Evolutionary conservation across 2,329 filamentous ascomycete species (phyloP).

Genomic region (Zopfia rhizophila): DNA sequence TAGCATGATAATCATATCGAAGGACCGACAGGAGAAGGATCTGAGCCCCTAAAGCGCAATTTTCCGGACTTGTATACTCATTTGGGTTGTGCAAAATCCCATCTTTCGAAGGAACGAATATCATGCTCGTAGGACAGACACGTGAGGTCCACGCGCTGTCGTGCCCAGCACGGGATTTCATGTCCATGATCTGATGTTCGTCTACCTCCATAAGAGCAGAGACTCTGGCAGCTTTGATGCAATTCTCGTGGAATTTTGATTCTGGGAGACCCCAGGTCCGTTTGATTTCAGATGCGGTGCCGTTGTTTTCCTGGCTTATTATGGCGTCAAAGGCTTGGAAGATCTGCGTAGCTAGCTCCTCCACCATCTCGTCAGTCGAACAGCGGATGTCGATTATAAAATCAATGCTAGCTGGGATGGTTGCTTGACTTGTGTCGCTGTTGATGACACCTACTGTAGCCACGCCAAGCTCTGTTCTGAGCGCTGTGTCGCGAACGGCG

Average conservation of each 20-base stretch:
- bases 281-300: slow-evolving; percentile 31
- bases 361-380: slow-evolving; percentile 36
- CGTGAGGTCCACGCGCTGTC: slow-evolving; percentile 41
- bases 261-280: slow-evolving; percentile 40
- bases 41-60: slow-evolving; percentile 58
- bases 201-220: slow-evolving; percentile 30
- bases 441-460: slow-evolving; percentile 42
- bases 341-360: slow-evolving; percentile 30
- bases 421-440: slow-evolving; percentile 41
- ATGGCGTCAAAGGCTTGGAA: slow-evolving; percentile 36
- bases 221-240: slow-evolving; percentile 32
- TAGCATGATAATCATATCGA: slow-evolving; percentile 32
- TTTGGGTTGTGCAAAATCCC: slow-evolving; percentile 57
- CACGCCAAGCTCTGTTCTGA: slow-evolving; percentile 31
- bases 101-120: slow-evolving; percentile 57
- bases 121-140: slow-evolving; percentile 51
- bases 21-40: slow-evolving; percentile 55
- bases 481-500: slow-evolving; percentile 35
- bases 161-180: slow-evolving; percentile 40
- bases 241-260: slow-evolving; percentile 32
- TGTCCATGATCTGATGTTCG: slow-evolving; percentile 35
- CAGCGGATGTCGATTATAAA: slow-evolving; percentile 44
- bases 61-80: slow-evolving; percentile 55
- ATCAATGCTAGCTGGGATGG: slow-evolving; percentile 38
- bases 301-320: slow-evolving; percentile 32